phyloP scores from a whole-genome alignment of 2,329 filamentous ascomycete genomes.

The Ilyonectria destructans region DNA sequence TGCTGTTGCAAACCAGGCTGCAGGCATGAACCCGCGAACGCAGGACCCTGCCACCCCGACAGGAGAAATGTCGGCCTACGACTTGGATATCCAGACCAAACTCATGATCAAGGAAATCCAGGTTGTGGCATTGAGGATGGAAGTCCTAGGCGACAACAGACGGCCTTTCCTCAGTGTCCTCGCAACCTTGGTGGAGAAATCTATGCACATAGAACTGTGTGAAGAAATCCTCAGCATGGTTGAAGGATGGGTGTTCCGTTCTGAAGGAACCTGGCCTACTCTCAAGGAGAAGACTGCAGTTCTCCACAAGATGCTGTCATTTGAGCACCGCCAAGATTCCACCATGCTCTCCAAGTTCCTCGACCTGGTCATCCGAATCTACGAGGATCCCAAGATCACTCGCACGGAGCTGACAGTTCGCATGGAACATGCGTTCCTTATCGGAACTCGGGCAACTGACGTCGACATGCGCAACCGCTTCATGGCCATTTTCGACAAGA shows the following conservation, averaged over 20 bases:
- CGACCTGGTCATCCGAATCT: conserved; percentile 96
- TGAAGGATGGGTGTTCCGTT: conserved; percentile 96
- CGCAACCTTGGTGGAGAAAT: conserved; percentile 95
- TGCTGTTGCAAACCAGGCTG: conserved; percentile 68
- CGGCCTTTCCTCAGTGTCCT: conserved; percentile 96
- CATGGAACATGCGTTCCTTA: conserved; percentile 98
- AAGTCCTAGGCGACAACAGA: conserved; percentile 90
- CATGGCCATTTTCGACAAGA: conserved; percentile 96
- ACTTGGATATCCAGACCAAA: conserved; percentile 90
- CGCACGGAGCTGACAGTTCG: conserved; percentile 96
- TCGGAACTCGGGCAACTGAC: conserved; percentile 92
- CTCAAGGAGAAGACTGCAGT: conserved; percentile 99
- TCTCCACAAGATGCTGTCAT: conserved; percentile 98
- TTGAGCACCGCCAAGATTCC: conserved; percentile 87
- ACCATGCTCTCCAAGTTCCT: conserved; percentile 94
- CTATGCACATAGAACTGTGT: conserved; percentile 87
- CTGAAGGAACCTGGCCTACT: conserved; percentile 95
- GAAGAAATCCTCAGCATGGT: conserved; percentile 95
- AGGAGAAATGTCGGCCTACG: conserved; percentile 78
- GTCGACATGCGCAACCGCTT: conserved; percentile 98
- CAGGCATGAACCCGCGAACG: conserved; percentile 59
- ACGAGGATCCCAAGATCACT: conserved; percentile 97
- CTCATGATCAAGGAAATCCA: conserved; percentile 97
- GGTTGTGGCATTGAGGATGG: conserved; percentile 92
- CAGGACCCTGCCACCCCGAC: conserved; percentile 70